Conservation (phyloP, 495 filamentous ascomycete species). For the Letharia lupina region DNA sequence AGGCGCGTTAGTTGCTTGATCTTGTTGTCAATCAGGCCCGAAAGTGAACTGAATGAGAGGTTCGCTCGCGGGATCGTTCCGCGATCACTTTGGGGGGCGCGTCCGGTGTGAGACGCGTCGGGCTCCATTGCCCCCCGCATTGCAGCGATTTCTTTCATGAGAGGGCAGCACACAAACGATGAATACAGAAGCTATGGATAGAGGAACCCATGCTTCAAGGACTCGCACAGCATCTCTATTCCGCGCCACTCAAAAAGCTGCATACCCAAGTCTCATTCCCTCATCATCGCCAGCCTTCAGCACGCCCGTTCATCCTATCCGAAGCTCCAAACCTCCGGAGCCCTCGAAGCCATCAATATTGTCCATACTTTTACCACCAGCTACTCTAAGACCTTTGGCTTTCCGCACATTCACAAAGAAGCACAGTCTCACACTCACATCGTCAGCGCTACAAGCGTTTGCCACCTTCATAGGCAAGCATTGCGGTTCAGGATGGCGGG, state of each 20-base stretch:
- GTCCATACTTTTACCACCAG: constrained; percentile 78
- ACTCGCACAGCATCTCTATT: constrained; percentile 25
- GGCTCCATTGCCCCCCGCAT: not conserved
- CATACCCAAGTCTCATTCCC: constrained; percentile 51
- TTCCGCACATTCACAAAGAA: constrained; percentile 98
- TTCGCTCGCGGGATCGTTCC: not conserved
- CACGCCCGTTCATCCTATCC: constrained; percentile 68
- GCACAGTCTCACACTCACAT: constrained; percentile 88
- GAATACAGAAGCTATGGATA: constrained; percentile 2
- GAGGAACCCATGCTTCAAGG: not conserved
- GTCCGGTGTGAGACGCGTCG: not conserved
- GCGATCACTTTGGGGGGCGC: not conserved
- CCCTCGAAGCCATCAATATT: constrained; percentile 64
- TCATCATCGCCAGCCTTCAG: constrained; percentile 88
- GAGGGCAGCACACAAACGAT: not conserved
- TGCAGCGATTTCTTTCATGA: not conserved
- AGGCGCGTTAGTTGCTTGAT: not conserved
- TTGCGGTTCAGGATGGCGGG: constrained; percentile 92
- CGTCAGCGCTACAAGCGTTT: constrained; percentile 71
- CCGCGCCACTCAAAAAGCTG: constrained; percentile 25
- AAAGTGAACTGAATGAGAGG: not conserved
- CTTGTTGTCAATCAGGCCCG: not conserved
- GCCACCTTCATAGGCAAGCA: constrained; percentile 85
- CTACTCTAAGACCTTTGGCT: constrained; percentile 79
- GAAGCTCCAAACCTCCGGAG: constrained; percentile 36